Conservation (phyloP, 805 yeast species). For the Myxozyma lipomycoides region DNA sequence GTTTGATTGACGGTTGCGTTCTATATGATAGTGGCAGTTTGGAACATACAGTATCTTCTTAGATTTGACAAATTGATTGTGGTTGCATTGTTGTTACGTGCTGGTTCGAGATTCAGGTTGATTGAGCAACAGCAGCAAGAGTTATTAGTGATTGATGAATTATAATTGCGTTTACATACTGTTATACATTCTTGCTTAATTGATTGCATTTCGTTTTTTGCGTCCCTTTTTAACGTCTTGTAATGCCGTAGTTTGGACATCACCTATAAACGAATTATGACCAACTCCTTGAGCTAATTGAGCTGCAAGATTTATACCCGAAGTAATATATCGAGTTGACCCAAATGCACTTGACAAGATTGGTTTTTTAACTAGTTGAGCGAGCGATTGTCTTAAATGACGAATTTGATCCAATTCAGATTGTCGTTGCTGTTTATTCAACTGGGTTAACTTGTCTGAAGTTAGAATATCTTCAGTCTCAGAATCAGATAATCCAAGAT, state of each 20-base stretch:
- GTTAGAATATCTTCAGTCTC: conserved; percentile 61
- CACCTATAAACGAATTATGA: conserved; percentile 67
- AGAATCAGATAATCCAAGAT: conserved; percentile 77
- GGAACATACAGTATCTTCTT: no score
- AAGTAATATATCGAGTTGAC: conserved; percentile 34
- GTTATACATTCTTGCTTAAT: neutral
- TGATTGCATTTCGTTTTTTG: conserved; percentile 50
- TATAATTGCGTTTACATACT: no score
- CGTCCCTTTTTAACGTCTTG: conserved; percentile 58
- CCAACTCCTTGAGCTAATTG: conserved; percentile 60
- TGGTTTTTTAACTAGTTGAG: conserved; percentile 29
- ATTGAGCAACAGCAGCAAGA: no score
- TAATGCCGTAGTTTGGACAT: conserved; percentile 62
- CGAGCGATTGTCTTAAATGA: conserved; percentile 30
- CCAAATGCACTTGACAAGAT: conserved; percentile 29
- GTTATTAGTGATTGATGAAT: no score
- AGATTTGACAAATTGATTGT: no score
- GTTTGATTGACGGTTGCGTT: no score
- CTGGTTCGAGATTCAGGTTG: no score
- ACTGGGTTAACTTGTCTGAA: conserved; percentile 29
- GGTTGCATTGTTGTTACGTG: no score
- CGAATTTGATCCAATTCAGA: conserved; percentile 14
- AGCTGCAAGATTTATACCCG: conserved; percentile 38
- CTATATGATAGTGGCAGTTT: no score
- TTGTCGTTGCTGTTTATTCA: conserved; percentile 29